Evolutionary conservation across 306 rosid genomes (phyloP).

Genomic region (Cicer pinnatifidum): DNA sequence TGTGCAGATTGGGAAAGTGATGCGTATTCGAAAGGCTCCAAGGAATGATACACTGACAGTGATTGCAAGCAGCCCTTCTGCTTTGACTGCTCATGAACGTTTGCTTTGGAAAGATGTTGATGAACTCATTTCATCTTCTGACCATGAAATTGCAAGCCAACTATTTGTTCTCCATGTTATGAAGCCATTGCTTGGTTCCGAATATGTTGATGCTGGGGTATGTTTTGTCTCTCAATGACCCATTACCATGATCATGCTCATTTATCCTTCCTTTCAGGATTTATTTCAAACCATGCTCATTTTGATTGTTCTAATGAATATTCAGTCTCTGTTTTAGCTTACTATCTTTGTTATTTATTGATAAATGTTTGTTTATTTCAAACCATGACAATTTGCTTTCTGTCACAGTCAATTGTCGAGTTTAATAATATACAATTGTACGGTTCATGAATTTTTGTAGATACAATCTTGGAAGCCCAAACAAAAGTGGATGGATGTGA

Average conservation of each 20-base stretch:
- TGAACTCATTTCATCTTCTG: conserved; percentile 56
- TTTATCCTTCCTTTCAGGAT: too few species aligned
- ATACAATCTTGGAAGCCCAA: too few species aligned
- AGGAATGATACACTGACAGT: conserved; percentile 44
- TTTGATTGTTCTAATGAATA: too few species aligned
- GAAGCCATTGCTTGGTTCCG: conserved; percentile 80
- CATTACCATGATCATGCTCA: neutral
- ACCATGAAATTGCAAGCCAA: conserved; percentile 60
- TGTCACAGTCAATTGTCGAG: too few species aligned
- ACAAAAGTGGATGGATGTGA: too few species aligned
- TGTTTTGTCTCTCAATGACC: conserved; percentile 9
- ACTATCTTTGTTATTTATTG: neutral
- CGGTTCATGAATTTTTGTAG: too few species aligned
- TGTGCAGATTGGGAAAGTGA: conserved; percentile 79
- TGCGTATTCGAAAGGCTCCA: conserved; percentile 71
- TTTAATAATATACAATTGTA: too few species aligned
- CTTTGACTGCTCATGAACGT: conserved; percentile 61
- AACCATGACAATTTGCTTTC: neutral
- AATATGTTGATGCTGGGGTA: conserved; percentile 85
- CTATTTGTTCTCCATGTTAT: conserved; percentile 65
- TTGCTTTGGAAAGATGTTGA: conserved; percentile 71
- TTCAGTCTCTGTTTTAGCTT: neutral
- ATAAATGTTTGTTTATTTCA: neutral
- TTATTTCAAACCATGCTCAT: too few species aligned
- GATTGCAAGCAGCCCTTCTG: conserved; percentile 48